Percentiles rank a stretch among this genome's conserved stretches.
phyloP scores from a whole-genome alignment of 768 basidiomycete genomes.

The Panellus pusillus region DNA sequence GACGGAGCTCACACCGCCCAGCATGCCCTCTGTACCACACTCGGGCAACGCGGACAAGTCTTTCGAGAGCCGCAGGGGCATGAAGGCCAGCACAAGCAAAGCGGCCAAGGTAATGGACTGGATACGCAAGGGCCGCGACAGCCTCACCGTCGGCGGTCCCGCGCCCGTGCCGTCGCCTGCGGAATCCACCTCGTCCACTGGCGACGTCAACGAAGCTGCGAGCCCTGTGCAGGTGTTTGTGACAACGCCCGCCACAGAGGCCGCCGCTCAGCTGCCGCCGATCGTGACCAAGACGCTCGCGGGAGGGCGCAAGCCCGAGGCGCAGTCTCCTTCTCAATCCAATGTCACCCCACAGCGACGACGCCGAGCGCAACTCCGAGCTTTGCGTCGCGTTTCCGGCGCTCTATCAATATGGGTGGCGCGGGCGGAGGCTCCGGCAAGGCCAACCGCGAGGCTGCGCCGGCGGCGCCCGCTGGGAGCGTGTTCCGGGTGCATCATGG shows the following conservation, averaged over 20 bases:
- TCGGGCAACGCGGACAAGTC: conserved; percentile 16
- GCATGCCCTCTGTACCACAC: conserved; percentile 6
- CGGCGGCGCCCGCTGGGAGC: conserved; percentile 34
- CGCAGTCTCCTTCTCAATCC: conserved; percentile 36
- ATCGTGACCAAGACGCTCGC: conserved; percentile 24
- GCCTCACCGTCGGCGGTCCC: conserved; percentile 12
- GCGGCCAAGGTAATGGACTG: conserved; percentile 98
- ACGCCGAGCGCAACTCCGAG: conserved; percentile 44
- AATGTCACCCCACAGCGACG: conserved; percentile 44
- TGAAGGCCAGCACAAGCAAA: conserved; percentile 79
- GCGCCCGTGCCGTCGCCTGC: conserved; percentile 4
- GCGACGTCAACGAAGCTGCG: conserved; percentile 15
- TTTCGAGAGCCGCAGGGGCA: conserved; percentile 31
- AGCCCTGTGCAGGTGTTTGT: conserved; percentile 41
- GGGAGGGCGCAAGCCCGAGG: conserved; percentile 28
- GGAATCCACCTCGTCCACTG: conserved; percentile 16
- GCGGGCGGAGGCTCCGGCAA: conserved; percentile 15
- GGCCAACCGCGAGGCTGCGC: conserved; percentile 31
- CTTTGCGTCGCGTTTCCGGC: conserved; percentile 49
- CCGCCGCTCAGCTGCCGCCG: conserved; percentile 15
- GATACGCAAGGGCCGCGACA: conserved; percentile 62
- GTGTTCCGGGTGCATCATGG: conserved; percentile 85
- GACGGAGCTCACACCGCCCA: conserved; percentile 6
- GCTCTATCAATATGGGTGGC: conserved; percentile 48
- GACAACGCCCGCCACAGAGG: conserved; percentile 33